Evolutionary conservation across 2,329 filamentous ascomycete genomes (phyloP), one percentile per base, ranked within the genome.

Genomic region (Fusarium chaquense): DNA sequence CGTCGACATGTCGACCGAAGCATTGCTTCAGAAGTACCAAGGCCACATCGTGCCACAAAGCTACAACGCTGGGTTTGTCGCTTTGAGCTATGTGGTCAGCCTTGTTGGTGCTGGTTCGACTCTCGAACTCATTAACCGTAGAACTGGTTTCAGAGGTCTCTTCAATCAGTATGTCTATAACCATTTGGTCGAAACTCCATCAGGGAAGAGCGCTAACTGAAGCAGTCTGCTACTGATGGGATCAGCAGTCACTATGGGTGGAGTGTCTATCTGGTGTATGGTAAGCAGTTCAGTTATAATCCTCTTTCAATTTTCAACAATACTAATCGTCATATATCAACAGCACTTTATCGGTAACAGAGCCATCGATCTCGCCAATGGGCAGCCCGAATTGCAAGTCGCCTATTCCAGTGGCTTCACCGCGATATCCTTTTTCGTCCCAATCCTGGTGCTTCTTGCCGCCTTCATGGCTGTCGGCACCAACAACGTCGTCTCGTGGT

Each of bases 31-130:
- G 32, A 65, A 79, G 65, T 86, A 84, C 65, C 69, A 82, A 65
- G 83, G 81, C 24, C 75, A 81, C 43, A 75, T 85, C 20, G 83
- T 86, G 26, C 83, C 84, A 26, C 80, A 82, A 46, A 80, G 79
- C 52, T 89, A 86, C 78, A 82, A 84, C 66, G 80, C 84, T 6
- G 88, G 88, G 40, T 91, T 92, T 72, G 85, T 95, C 15, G 84
- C 90, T 26, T 84, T 93, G 70, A 96, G 93, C 75, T 88, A 92
- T 67, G 83, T 92, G 70, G 92, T 93, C 73, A 95, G 93, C 74
- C 83, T 93, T 35, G 86, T 93, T 69, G 94, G 94, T 66, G 90
- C 92, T 50, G 85, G 89, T 52, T 93, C 93, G 5, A 94, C 93
- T 0, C 83, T 97, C 33, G 94, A 97, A 78, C 82, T 97, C 62